phyloP scores from a whole-genome alignment of 495 filamentous ascomycete genomes.

The Penicillium waksmanii region DNA sequence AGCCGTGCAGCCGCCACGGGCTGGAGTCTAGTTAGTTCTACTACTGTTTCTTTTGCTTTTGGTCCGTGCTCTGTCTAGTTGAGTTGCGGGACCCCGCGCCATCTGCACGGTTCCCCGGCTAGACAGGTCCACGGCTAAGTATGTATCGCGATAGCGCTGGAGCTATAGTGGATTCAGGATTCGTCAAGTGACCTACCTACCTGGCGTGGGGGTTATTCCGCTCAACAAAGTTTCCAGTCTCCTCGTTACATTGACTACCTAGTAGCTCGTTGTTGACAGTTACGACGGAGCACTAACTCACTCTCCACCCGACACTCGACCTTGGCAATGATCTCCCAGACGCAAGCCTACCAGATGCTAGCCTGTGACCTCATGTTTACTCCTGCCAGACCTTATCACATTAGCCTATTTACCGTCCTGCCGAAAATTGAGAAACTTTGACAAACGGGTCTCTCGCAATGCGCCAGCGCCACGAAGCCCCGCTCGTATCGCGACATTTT shows the following conservation, averaged over 20 bases:
- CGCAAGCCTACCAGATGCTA: no score
- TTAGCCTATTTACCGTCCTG: no score
- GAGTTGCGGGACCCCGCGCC: conserved; percentile 3
- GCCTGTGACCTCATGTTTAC: no score
- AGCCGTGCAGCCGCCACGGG: no score
- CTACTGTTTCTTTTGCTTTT: background rate
- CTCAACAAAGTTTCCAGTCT: background rate
- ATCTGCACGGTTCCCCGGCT: background rate
- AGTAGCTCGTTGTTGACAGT: background rate
- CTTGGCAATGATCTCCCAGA: no score
- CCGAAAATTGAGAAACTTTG: no score
- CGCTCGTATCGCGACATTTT: background rate
- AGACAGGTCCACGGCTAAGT: background rate
- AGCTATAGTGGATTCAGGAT: background rate
- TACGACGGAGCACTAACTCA: no score
- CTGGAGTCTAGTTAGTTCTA: background rate
- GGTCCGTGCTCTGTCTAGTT: background rate
- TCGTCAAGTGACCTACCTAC: background rate
- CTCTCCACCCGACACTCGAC: no score
- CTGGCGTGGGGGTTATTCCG: background rate
- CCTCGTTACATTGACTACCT: background rate
- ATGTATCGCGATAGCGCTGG: background rate
- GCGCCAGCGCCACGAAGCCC: background rate
- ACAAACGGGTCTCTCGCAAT: no score
- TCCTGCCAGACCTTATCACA: no score